Percentiles rank a stretch among this genome's conserved stretches.
Conservation (phyloP, 805 yeast genomes). For the Candida insectorum region DNA sequence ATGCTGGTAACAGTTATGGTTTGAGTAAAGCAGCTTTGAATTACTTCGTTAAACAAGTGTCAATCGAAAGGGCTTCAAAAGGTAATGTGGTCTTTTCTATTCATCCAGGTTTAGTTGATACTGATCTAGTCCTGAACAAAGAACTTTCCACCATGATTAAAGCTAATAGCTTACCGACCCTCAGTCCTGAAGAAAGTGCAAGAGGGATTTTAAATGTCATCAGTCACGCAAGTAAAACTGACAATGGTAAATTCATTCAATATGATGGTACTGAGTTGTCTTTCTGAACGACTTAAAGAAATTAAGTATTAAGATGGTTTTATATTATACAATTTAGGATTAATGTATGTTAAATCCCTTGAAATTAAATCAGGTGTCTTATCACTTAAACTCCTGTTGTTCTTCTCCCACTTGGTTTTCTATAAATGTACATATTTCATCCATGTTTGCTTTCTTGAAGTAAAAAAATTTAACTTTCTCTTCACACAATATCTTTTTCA, state of each 20-base stretch:
- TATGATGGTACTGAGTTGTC: too few relatives aligned
- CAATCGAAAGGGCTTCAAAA: slow-evolving; percentile 14
- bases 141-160: too few relatives aligned
- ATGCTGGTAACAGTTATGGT: slow-evolving; percentile 21
- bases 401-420: slow-evolving; percentile 26
- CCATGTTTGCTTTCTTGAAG: slow-evolving; percentile 16
- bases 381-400: too few relatives aligned
- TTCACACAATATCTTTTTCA: slow-evolving; percentile 21
- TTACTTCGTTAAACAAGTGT: slow-evolving; percentile 21
- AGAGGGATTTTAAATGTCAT: too few relatives aligned
- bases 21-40: slow-evolving; percentile 35
- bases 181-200: too few relatives aligned
- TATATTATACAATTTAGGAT: too few relatives aligned
- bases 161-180: slow-evolving; percentile 15
- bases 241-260: too few relatives aligned
- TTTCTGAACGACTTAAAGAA: too few relatives aligned
- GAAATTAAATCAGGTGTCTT: too few relatives aligned
- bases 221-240: too few relatives aligned
- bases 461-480: slow-evolving; percentile 19
- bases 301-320: too few relatives aligned
- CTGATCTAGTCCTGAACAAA: slow-evolving; percentile 33
- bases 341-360: too few relatives aligned
- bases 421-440: slow-evolving; percentile 20
- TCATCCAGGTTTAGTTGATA: slow-evolving; percentile 39
- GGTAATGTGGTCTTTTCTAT: slow-evolving; percentile 9